phyloP scores from a whole-genome alignment of 2,329 filamentous ascomycete species.

The Apiospora saccharicola region DNA sequence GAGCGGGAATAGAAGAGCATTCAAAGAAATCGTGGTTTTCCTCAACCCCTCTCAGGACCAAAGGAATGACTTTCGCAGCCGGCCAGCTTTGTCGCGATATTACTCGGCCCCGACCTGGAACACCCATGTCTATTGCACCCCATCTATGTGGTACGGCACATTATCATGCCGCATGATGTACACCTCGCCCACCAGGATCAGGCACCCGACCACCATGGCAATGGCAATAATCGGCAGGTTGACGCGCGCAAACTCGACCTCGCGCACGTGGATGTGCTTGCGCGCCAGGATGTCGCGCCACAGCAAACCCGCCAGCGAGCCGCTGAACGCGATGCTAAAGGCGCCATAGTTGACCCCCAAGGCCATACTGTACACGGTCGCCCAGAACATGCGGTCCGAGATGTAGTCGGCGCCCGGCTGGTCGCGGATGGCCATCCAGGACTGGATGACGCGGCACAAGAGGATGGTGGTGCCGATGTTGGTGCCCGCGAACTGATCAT shows the following conservation, averaged over 20 bases:
- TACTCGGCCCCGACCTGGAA: not conserved
- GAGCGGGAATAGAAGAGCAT: not conserved
- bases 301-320: slow-evolving; percentile 73
- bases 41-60: not conserved
- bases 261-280: slow-evolving; percentile 71
- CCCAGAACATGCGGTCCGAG: slow-evolving; percentile 73
- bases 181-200: slow-evolving; percentile 62
- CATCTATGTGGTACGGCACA: not conserved
- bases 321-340: slow-evolving; percentile 76
- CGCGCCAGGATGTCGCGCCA: slow-evolving; percentile 75
- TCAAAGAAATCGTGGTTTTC: not conserved
- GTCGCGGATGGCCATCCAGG: slow-evolving; percentile 68
- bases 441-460: slow-evolving; percentile 73
- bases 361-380: slow-evolving; percentile 77
- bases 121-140: not conserved
- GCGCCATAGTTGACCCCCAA: slow-evolving; percentile 79
- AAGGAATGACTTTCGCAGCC: not conserved
- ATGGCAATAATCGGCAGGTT: slow-evolving; percentile 77
- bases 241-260: slow-evolving; percentile 70
- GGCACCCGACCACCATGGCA: slow-evolving; percentile 67
- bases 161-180: slow-evolving; percentile 54
- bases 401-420: slow-evolving; percentile 54
- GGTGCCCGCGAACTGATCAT: slow-evolving; percentile 72
- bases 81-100: not conserved
- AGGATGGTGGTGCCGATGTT: slow-evolving; percentile 81